Evolutionary conservation across 1,139 yeast species (phyloP).

Genomic region (Lodderomyces pseudojiufengensis): DNA sequence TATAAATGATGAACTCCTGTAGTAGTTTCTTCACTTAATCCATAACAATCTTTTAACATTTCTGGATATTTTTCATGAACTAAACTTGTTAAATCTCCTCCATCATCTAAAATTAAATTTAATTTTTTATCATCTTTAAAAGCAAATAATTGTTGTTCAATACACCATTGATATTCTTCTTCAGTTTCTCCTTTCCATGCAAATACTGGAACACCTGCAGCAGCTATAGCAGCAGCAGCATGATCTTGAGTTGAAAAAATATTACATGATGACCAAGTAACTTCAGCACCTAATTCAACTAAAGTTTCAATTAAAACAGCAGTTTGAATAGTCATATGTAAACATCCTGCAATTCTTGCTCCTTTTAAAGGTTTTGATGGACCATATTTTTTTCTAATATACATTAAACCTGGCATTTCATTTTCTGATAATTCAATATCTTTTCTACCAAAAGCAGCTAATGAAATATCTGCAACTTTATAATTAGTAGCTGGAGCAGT

Average conservation of each 20-base stretch:
- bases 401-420: conserved; percentile 99
- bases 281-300: conserved; percentile 98
- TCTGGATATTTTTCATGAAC: conserved; percentile 99
- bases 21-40: conserved; percentile 99
- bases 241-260: conserved; percentile 99
- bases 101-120: conserved; percentile 97
- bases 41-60: conserved; percentile 92
- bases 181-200: conserved; percentile 99
- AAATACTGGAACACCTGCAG: conserved; percentile 98
- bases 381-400: conserved; percentile 93
- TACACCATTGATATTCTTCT: conserved; percentile 99
- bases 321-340: conserved; percentile 99
- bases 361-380: conserved; percentile 94
- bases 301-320: conserved; percentile 98
- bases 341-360: conserved; percentile 98
- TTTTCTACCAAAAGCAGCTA: conserved; percentile 99
- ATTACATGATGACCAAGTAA: conserved; percentile 99
- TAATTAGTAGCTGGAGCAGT: conserved; percentile 51
- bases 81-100: conserved; percentile 97
- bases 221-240: conserved; percentile 99
- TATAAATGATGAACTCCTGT: conserved; percentile 99
- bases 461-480: conserved; percentile 97
- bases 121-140: conserved; percentile 96
- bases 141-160: conserved; percentile 97
- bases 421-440: conserved; percentile 99